Evolutionary conservation across 106 monocot genomes (phyloP).

Genomic region (Dioscorea zingiberensis): DNA sequence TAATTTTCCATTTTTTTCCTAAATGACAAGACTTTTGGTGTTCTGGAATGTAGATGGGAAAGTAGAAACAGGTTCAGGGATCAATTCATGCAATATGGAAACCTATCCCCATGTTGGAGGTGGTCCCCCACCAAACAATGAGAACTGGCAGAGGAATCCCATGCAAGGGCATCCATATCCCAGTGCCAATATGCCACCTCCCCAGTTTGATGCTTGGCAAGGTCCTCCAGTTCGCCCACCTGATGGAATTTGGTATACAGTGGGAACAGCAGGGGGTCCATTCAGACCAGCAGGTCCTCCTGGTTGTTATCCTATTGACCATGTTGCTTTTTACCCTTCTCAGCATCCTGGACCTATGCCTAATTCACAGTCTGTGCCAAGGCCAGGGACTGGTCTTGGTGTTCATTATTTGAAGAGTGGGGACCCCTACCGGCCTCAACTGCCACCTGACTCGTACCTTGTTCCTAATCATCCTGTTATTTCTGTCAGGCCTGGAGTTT

Average conservation of each 20-base stretch:
- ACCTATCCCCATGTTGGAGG: conserved; percentile 13
- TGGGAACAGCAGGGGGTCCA: conserved; percentile 38
- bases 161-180: conserved; percentile 23
- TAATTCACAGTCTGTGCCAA: conserved; percentile 33
- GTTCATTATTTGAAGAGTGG: conserved; percentile 36
- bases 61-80: not conserved
- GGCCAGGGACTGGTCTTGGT: conserved; percentile 35
- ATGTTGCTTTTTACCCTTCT: conserved; percentile 52
- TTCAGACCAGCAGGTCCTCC: conserved; percentile 48
- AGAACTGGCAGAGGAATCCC: conserved; percentile 44
- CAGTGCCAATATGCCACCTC: conserved; percentile 27
- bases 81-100: conserved; percentile 25
- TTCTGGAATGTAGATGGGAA: conserved; percentile 12
- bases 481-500: conserved; percentile 49
- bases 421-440: conserved; percentile 39
- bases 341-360: conserved; percentile 31
- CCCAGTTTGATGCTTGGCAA: conserved; percentile 59
- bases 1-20: no score
- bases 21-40: no score
- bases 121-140: conserved; percentile 16
- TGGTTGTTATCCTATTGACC: conserved; percentile 46
- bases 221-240: conserved; percentile 42
- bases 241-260: conserved; percentile 66
- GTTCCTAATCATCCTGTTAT: conserved; percentile 34
- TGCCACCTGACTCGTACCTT: conserved; percentile 49